Percentiles rank a stretch among this genome's conserved stretches.
These are phyloP conservation scores for Saturnispora silvae DNA, from an alignment of 805 yeast species.

Conservation along the genomic window DNA sequence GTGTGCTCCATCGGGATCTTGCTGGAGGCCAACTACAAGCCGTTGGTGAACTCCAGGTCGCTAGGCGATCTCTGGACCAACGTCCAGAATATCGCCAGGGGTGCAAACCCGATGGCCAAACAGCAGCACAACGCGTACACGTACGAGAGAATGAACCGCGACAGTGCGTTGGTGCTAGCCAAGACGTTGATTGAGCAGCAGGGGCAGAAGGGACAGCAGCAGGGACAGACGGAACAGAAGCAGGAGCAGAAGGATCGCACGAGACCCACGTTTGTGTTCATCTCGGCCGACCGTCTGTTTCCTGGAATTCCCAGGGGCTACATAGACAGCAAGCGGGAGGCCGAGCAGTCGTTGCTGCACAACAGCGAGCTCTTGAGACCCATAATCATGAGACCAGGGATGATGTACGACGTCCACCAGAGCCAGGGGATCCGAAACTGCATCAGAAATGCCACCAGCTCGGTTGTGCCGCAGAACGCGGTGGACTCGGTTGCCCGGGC, in stretches of 20 bases:
- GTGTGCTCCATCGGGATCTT: constrained; percentile 79
- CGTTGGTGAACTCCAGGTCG: constrained; percentile 28
- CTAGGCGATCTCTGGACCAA: constrained; percentile 28
- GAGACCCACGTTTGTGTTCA: constrained; percentile 45
- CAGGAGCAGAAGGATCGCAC: constrained; percentile 2
- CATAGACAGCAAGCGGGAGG: constrained; percentile 63
- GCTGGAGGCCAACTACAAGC: constrained; percentile 60
- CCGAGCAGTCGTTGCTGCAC: constrained; percentile 47
- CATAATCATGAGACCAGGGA: constrained; percentile 68
- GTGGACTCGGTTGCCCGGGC: constrained; percentile 14
- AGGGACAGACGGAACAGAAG: too few relatives aligned
- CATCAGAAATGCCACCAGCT: neutral
- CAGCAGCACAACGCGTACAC: constrained; percentile 19
- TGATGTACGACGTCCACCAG: constrained; percentile 54
- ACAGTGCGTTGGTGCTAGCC: constrained; percentile 58
- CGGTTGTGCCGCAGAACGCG: neutral
- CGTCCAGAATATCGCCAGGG: constrained; percentile 34
- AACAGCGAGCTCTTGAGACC: constrained; percentile 41
- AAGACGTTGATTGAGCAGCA: constrained; percentile 31
- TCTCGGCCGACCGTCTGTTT: constrained; percentile 69
- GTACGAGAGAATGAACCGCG: constrained; percentile 56
- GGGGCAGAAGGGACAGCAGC: neutral
- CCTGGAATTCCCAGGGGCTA: constrained; percentile 65
- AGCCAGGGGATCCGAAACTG: constrained; percentile 14
- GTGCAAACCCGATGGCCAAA: constrained; percentile 48